Percentiles rank a stretch among this genome's conserved stretches.
Evolutionary conservation across 345 rosid genomes (phyloP).

Genomic region (Crucihimalaya himalaica): DNA sequence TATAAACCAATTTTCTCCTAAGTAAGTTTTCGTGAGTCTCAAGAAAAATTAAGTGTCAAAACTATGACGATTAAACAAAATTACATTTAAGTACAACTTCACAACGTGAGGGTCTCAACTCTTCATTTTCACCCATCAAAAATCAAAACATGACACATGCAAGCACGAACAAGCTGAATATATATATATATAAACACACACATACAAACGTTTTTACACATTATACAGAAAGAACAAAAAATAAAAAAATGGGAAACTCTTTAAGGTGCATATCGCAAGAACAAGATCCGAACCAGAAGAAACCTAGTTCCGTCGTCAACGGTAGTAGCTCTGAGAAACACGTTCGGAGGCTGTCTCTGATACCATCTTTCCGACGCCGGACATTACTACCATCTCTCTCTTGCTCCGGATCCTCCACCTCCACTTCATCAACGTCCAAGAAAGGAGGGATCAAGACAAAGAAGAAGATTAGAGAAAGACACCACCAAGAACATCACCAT

Average conservation of each 20-base stretch:
- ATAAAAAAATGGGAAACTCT: conserved; percentile 38
- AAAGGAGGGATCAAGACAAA: conserved; percentile 37
- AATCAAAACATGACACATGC: conserved; percentile 20
- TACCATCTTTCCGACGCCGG: conserved; percentile 41
- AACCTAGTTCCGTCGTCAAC: conserved; percentile 25
- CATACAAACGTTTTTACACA: conserved; percentile 29
- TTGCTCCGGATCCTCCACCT: conserved; percentile 39
- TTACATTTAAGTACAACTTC: conserved; percentile 14
- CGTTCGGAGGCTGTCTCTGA: conserved; percentile 31
- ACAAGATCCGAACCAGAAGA: conserved; percentile 42
- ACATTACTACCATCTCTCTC: conserved; percentile 40
- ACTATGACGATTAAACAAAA: conserved; percentile 26
- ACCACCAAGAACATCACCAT: conserved; percentile 37
- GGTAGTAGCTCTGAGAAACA: conserved; percentile 29
- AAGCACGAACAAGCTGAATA: conserved; percentile 39
- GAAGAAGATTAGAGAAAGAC: conserved; percentile 45
- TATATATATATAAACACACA: conserved; percentile 25
- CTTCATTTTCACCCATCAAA: conserved; percentile 29
- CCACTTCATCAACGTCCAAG: conserved; percentile 35
- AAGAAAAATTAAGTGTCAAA: conserved; percentile 15
- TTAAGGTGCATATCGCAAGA: conserved; percentile 43
- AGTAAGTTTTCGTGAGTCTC: not conserved
- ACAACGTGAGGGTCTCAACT: conserved; percentile 47
- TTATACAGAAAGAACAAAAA: not conserved
- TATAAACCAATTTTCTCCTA: not conserved